These are phyloP conservation scores for Pelargonium cotyledonis DNA, from an alignment of 441 rosid genomes.

Conservation along the genomic window DNA sequence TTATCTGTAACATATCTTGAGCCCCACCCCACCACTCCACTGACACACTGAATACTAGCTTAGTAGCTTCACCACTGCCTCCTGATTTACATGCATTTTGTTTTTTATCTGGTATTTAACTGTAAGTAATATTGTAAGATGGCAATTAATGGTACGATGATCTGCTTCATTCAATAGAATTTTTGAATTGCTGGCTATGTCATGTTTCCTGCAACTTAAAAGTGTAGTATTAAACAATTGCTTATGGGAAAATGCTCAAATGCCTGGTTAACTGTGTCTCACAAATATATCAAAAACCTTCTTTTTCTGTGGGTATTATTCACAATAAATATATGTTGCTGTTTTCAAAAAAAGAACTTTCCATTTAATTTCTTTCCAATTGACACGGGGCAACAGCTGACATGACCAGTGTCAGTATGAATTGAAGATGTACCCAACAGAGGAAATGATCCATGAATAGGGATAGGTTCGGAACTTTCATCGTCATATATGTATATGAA, in stretches of 20 bases:
- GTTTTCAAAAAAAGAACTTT: background rate
- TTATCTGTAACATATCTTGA: background rate
- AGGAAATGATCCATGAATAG: too few species aligned
- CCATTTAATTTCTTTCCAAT: background rate
- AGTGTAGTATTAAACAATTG: background rate
- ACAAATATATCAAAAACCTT: background rate
- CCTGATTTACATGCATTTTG: background rate
- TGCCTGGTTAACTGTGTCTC: background rate
- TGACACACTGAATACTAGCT: background rate
- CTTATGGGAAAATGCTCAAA: background rate
- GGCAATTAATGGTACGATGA: background rate
- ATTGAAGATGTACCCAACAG: too few species aligned
- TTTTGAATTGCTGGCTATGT: background rate
- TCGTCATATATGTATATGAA: too few species aligned
- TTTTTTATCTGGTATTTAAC: conserved; percentile 1
- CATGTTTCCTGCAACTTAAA: background rate
- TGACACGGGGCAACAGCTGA: background rate
- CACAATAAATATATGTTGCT: background rate
- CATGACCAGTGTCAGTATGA: too few species aligned
- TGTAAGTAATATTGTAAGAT: background rate
- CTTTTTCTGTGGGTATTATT: background rate
- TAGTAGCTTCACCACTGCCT: background rate
- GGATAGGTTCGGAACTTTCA: too few species aligned
- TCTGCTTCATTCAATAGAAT: background rate
- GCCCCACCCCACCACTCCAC: background rate